These are phyloP conservation scores for Solioccasus polychromus DNA, from an alignment of 768 basidiomycete genomes.

Conservation along the genomic window DNA sequence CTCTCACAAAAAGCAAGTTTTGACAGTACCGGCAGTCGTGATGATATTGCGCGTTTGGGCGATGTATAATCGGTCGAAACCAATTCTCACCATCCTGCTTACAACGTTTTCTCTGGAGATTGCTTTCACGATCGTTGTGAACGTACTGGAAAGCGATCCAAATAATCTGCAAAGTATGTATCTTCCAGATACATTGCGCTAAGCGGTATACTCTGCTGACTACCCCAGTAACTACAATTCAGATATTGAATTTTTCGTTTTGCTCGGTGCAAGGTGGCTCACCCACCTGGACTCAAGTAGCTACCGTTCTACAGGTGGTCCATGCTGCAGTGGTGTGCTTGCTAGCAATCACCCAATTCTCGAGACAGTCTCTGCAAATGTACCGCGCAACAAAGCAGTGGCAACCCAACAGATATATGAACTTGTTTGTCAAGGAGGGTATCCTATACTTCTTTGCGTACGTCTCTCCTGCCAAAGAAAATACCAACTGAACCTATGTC, in stretches of 20 bases:
- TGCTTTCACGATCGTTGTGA: not conserved
- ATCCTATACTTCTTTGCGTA: conserved; percentile 12
- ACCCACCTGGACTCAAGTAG: not conserved
- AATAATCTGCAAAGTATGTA: not conserved
- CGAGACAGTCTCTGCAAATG: not conserved
- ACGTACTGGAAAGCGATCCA: not conserved
- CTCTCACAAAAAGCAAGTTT: too few relatives aligned
- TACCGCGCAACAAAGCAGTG: not conserved
- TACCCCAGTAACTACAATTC: not conserved
- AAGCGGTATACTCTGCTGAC: not conserved
- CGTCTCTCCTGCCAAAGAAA: not conserved
- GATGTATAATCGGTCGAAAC: not conserved
- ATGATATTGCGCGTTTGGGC: conserved; percentile 1
- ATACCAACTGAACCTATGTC: too few relatives aligned
- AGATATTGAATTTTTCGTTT: not conserved
- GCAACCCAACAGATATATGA: conserved; percentile 9
- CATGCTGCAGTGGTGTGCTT: not conserved
- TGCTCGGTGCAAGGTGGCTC: not conserved
- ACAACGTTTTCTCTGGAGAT: not conserved
- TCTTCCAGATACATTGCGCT: not conserved
- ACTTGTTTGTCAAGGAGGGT: conserved; percentile 4
- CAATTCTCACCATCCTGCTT: not conserved
- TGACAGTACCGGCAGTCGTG: not conserved
- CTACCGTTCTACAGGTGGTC: not conserved
- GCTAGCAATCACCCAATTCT: conserved; percentile 1